Percentiles rank a stretch among this genome's conserved stretches.
phyloP scores from a whole-genome alignment of 768 basidiomycete genomes.

The Ramaria sp. region DNA sequence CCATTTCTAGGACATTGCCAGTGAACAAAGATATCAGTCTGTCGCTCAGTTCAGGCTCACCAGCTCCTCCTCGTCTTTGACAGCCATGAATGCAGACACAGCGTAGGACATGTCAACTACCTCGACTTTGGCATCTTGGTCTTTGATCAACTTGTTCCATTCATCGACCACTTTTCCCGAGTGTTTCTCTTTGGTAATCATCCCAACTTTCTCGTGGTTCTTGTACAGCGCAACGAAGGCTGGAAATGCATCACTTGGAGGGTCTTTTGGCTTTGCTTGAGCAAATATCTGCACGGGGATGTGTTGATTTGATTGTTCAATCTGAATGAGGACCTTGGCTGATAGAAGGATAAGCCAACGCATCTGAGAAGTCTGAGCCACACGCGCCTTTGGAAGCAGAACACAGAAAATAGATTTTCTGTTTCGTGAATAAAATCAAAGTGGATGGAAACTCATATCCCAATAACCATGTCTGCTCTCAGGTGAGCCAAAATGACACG shows the following conservation, averaged over 20 bases:
- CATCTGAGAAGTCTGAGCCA: neutral
- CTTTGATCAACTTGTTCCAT: slow-evolving; percentile 62
- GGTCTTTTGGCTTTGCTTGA: slow-evolving; percentile 73
- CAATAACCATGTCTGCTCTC: slow-evolving; percentile 79
- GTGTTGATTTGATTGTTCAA: slow-evolving; percentile 43
- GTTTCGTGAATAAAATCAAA: slow-evolving; percentile 70
- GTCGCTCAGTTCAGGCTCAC: slow-evolving; percentile 34
- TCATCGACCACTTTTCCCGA: slow-evolving; percentile 80
- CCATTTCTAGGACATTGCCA: slow-evolving; percentile 46
- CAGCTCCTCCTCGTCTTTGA: slow-evolving; percentile 87
- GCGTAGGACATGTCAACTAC: slow-evolving; percentile 68
- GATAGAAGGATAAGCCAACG: neutral
- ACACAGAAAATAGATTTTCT: slow-evolving; percentile 69
- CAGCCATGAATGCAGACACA: slow-evolving; percentile 68
- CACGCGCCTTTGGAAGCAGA: slow-evolving; percentile 77
- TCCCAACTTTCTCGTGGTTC: slow-evolving; percentile 57
- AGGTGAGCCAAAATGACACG: slow-evolving; percentile 6
- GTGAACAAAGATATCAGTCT: neutral
- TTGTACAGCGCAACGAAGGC: slow-evolving; percentile 55
- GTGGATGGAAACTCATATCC: slow-evolving; percentile 98
- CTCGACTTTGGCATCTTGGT: slow-evolving; percentile 52
- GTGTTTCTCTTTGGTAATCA: slow-evolving; percentile 73
- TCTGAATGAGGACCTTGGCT: slow-evolving; percentile 83
- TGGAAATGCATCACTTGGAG: slow-evolving; percentile 60
- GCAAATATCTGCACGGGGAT: slow-evolving; percentile 69